phyloP scores from a whole-genome alignment of 1,284 basidiomycete species.

The Leccinum insigne region DNA sequence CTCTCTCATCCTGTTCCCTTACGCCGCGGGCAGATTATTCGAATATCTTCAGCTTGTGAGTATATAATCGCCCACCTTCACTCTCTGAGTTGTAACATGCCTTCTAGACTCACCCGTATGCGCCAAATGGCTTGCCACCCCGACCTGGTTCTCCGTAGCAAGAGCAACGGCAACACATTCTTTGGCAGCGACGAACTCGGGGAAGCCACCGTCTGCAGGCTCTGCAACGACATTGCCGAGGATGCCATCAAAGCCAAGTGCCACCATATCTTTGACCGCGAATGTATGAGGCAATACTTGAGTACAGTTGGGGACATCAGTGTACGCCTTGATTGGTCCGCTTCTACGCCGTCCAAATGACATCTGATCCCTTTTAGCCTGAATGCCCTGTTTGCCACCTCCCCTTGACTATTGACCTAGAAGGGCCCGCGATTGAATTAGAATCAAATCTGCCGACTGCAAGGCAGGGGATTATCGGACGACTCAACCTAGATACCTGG shows the following conservation, averaged over 20 bases:
- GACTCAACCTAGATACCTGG: constrained; percentile 90
- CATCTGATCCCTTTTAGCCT: constrained; percentile 45
- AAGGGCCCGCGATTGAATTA: constrained; percentile 88
- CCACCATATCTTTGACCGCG: constrained; percentile 89
- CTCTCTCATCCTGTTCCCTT: constrained; percentile 1
- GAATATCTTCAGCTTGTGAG: constrained; percentile 88
- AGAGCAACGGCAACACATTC: constrained; percentile 69
- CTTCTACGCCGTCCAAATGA: constrained; percentile 3
- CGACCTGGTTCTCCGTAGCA: constrained; percentile 93
- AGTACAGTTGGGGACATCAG: constrained; percentile 71
- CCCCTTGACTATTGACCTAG: constrained; percentile 92
- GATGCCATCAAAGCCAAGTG: constrained; percentile 96
- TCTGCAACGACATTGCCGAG: constrained; percentile 98
- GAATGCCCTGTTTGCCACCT: constrained; percentile 96
- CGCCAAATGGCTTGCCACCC: constrained; percentile 97
- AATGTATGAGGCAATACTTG: constrained; percentile 95
- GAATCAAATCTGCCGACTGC: constrained; percentile 60
- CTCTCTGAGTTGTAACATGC: neutral
- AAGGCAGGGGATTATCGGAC: constrained; percentile 92
- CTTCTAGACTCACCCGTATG: constrained; percentile 75
- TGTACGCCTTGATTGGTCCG: constrained; percentile 42
- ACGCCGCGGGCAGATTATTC: constrained; percentile 72
- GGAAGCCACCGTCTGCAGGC: constrained; percentile 83
- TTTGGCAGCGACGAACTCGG: constrained; percentile 51
- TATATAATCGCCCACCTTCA: constrained; percentile 11